phyloP scores from a whole-genome alignment of 1,139 yeast species.

The Candida glucosophila region DNA sequence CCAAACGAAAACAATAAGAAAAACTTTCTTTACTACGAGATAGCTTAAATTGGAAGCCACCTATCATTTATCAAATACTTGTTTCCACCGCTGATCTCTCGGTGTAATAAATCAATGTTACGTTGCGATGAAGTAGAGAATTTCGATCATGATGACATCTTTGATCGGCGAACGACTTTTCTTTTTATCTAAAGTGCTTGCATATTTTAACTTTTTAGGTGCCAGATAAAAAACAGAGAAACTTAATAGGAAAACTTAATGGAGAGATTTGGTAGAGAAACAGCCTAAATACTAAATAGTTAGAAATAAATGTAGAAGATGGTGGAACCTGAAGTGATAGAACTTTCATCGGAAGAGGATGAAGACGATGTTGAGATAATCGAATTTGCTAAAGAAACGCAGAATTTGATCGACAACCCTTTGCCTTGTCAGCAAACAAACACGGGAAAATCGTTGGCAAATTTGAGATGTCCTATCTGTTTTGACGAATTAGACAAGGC shows the following conservation, averaged over 20 bases:
- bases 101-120: too few relatives aligned
- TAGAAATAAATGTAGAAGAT: background rate
- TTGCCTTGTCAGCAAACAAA: slow-evolving; percentile 13
- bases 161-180: too few relatives aligned
- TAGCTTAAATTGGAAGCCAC: too few relatives aligned
- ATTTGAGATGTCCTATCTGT: slow-evolving; percentile 39
- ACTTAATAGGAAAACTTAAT: too few relatives aligned
- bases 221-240: too few relatives aligned
- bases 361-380: slow-evolving; percentile 32
- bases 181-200: too few relatives aligned
- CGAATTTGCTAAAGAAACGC: slow-evolving; percentile 30
- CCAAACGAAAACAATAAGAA: background rate
- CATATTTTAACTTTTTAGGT: too few relatives aligned
- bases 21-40: background rate
- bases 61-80: too few relatives aligned
- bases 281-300: too few relatives aligned
- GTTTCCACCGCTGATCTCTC: too few relatives aligned
- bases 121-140: background rate
- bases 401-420: slow-evolving; percentile 23
- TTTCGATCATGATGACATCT: too few relatives aligned
- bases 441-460: slow-evolving; percentile 24
- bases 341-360: slow-evolving; percentile 17
- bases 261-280: too few relatives aligned
- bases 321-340: slow-evolving; percentile 6
- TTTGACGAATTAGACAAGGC: slow-evolving; percentile 34